These are phyloP conservation scores for Dactylellina drechsleri DNA, from an alignment of 2,329 filamentous ascomycete genomes.

Conservation along the genomic window DNA sequence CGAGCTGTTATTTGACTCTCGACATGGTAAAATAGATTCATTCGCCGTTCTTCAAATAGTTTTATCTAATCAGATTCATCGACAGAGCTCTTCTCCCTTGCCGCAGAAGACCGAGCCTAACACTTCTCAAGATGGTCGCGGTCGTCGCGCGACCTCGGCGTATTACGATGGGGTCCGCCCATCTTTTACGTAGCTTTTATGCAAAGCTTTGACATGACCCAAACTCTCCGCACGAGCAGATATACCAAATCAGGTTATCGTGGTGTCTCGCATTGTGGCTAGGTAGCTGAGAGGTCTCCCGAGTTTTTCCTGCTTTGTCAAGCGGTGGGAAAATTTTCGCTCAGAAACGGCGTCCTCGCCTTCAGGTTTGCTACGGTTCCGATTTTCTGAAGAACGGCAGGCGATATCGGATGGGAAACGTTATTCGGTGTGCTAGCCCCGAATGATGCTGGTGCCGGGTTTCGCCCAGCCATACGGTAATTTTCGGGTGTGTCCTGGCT, in stretches of 20 bases:
- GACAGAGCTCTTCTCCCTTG: slow-evolving; percentile 8
- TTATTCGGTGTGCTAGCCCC: slow-evolving; percentile 6
- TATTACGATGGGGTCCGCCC: slow-evolving; percentile 35
- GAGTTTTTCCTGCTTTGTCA: slow-evolving; percentile 3
- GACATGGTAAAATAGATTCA: slow-evolving; percentile 1
- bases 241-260: slow-evolving; percentile 26
- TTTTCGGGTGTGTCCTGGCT: slow-evolving; percentile 28
- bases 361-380: slow-evolving; percentile 16
- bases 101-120: slow-evolving; percentile 33
- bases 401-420: slow-evolving; percentile 47
- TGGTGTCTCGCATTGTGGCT: slow-evolving; percentile 16
- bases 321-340: slow-evolving; percentile 38
- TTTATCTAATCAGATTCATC: slow-evolving; percentile 54
- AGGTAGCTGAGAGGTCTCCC: not conserved
- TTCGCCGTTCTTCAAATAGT: slow-evolving; percentile 23
- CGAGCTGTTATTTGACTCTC: not conserved
- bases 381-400: slow-evolving; percentile 17
- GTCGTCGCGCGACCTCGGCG: slow-evolving; percentile 25
- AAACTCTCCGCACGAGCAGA: slow-evolving; percentile 43
- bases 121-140: slow-evolving; percentile 16
- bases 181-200: slow-evolving; percentile 50
- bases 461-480: not conserved
- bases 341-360: slow-evolving; percentile 48
- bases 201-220: slow-evolving; percentile 40
- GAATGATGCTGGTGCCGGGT: not conserved